A percentile compares a stretch with the other conserved stretches of the same genome.
Conservation (phyloP, 208 protist species). For the Trichomonas tenax region DNA sequence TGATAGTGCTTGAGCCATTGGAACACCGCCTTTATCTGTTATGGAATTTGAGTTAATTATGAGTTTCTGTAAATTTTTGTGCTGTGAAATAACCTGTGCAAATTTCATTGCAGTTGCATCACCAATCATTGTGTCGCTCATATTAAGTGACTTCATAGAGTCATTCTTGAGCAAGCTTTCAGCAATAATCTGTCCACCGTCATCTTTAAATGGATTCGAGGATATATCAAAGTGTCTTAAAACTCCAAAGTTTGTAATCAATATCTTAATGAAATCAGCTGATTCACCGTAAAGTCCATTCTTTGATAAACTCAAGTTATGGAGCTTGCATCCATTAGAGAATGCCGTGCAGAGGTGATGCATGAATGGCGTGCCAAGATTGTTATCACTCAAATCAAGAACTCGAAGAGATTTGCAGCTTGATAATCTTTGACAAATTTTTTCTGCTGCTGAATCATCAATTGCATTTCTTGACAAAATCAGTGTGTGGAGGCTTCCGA, state of each 20-base stretch:
- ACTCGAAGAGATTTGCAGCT: neutral
- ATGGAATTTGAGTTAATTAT: neutral
- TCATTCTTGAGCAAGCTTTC: neutral
- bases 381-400: neutral
- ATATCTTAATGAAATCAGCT: neutral
- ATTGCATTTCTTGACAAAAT: neutral
- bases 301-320: neutral
- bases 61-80: neutral
- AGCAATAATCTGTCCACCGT: neutral
- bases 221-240: neutral
- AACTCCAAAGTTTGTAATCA: neutral
- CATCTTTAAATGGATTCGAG: neutral
- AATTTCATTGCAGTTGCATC: neutral
- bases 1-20: neutral
- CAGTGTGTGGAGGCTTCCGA: neutral
- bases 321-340: neutral
- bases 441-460: neutral
- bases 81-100: neutral
- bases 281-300: neutral
- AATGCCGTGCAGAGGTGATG: neutral
- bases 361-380: neutral
- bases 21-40: neutral
- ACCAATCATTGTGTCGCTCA: neutral
- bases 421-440: neutral
- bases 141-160: neutral